Evolutionary conservation across 2,329 filamentous ascomycete species (phyloP).

Genomic region (Aphanocladium album): DNA sequence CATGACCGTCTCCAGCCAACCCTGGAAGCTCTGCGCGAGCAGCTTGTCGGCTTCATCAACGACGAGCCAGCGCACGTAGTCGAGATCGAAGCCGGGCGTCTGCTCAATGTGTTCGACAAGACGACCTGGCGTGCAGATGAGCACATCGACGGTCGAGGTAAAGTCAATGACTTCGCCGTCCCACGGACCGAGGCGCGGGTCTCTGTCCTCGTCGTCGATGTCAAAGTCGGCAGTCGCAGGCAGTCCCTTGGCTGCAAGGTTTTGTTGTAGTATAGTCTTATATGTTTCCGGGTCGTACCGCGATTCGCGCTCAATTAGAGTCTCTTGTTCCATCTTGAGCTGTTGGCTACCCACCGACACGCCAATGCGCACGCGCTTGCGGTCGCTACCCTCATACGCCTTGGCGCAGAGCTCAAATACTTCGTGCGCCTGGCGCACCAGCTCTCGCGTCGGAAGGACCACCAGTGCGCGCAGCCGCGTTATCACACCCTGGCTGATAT

Average conservation of each 20-base stretch:
- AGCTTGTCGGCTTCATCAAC: conserved; percentile 93
- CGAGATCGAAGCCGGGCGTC: conserved; percentile 75
- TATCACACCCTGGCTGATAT: conserved; percentile 59
- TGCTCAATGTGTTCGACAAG: conserved; percentile 85
- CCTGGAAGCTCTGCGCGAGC: conserved; percentile 85
- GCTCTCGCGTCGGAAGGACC: conserved; percentile 83
- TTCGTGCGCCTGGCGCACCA: conserved; percentile 80
- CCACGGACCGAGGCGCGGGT: conserved; percentile 29
- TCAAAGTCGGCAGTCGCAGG: neutral
- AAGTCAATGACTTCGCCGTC: conserved; percentile 55
- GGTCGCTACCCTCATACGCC: conserved; percentile 48
- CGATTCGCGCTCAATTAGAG: conserved; percentile 40
- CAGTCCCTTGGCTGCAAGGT: conserved; percentile 6
- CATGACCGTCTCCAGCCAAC: conserved; percentile 75
- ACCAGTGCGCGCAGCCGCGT: conserved; percentile 73
- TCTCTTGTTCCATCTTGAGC: conserved; percentile 58
- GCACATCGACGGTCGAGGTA: conserved; percentile 72
- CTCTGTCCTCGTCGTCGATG: conserved; percentile 12
- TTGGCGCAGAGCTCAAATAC: conserved; percentile 69
- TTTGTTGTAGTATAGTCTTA: conserved; percentile 23
- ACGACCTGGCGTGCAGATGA: conserved; percentile 87
- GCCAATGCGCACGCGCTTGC: conserved; percentile 71
- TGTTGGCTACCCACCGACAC: conserved; percentile 78
- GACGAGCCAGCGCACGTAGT: conserved; percentile 78
- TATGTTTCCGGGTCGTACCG: conserved; percentile 61